Percentiles rank a stretch among this genome's conserved stretches.
Evolutionary conservation across 495 filamentous ascomycete species (phyloP).

Genomic region (Lepidopterella palustris): DNA sequence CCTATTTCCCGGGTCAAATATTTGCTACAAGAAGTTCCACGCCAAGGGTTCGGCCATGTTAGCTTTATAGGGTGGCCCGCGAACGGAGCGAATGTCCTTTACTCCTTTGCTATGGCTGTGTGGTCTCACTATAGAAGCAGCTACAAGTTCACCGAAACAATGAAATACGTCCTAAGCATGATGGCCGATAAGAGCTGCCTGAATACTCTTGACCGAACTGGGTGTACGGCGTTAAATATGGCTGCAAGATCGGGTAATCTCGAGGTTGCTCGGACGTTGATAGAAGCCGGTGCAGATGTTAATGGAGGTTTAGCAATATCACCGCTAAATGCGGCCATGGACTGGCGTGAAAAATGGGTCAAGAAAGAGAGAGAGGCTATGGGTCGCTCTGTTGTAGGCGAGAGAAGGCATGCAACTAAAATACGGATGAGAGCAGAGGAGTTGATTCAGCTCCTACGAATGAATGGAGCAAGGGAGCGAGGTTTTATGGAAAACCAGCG

Average conservation of each 20-base stretch:
- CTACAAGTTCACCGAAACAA: neutral
- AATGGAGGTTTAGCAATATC: neutral
- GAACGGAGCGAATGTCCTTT: neutral
- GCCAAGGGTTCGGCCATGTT: conserved; percentile 6
- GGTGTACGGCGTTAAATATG: neutral
- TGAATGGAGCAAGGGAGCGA: neutral
- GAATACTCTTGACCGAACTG: neutral
- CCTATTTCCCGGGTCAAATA: conserved; percentile 4
- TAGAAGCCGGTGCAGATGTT: conserved; percentile 3
- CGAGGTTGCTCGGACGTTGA: neutral
- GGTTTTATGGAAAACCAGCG: neutral
- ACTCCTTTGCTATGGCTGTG: neutral
- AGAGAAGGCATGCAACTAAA: conserved; percentile 3
- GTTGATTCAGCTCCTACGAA: neutral
- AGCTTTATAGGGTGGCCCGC: conserved; percentile 3
- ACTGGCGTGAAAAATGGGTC: conserved; percentile 3
- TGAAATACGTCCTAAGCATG: conserved; percentile 4
- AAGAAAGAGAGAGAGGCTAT: neutral
- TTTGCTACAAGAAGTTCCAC: conserved; percentile 3
- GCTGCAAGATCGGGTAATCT: neutral
- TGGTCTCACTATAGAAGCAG: conserved; percentile 1
- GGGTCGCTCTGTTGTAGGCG: neutral
- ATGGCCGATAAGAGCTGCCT: neutral
- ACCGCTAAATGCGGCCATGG: conserved; percentile 1
- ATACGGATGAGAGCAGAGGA: conserved; percentile 2